Evolutionary conservation across 2,329 filamentous ascomycete species (phyloP).

Genomic region (Colletotrichum australisinense): DNA sequence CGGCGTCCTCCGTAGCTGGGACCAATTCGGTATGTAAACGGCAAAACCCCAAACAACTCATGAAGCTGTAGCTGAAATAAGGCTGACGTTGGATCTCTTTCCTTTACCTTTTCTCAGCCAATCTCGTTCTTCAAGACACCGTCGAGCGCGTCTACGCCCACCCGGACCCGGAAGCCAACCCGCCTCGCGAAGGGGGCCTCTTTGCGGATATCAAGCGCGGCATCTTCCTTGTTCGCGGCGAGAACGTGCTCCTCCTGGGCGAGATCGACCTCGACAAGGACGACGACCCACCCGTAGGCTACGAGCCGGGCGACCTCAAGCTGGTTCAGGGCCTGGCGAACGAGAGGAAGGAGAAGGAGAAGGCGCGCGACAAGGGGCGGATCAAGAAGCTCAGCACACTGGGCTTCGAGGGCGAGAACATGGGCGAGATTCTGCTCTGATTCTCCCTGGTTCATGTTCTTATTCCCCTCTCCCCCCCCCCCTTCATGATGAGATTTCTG

Average conservation of each 20-base stretch:
- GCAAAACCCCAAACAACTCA: constrained; percentile 2
- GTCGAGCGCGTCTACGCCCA: constrained; percentile 83
- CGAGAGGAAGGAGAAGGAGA: constrained; percentile 75
- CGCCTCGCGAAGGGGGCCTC: constrained; percentile 57
- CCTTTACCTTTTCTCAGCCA: constrained; percentile 68
- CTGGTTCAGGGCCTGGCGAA: constrained; percentile 80
- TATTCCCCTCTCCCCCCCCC: background rate
- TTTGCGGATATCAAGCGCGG: constrained; percentile 90
- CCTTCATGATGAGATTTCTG: background rate
- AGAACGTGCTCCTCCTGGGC: constrained; percentile 95
- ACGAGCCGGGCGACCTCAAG: constrained; percentile 72
- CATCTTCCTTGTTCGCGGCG: constrained; percentile 91
- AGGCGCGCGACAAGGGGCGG: constrained; percentile 78
- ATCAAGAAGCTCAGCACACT: constrained; percentile 78
- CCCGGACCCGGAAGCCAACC: constrained; percentile 50
- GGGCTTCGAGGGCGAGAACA: constrained; percentile 89
- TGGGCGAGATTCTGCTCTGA: constrained; percentile 79
- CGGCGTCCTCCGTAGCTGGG: constrained; percentile 93
- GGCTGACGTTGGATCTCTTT: background rate
- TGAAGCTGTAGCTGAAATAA: background rate
- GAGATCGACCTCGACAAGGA: constrained; percentile 98
- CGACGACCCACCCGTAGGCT: constrained; percentile 82
- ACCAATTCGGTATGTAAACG: constrained; percentile 85
- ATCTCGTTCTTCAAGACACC: constrained; percentile 93
- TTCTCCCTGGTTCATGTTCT: constrained; percentile 5